Evolutionary conservation across 176 grass and related monocot species (phyloP).

Genomic region (Raddia distichophylla): DNA sequence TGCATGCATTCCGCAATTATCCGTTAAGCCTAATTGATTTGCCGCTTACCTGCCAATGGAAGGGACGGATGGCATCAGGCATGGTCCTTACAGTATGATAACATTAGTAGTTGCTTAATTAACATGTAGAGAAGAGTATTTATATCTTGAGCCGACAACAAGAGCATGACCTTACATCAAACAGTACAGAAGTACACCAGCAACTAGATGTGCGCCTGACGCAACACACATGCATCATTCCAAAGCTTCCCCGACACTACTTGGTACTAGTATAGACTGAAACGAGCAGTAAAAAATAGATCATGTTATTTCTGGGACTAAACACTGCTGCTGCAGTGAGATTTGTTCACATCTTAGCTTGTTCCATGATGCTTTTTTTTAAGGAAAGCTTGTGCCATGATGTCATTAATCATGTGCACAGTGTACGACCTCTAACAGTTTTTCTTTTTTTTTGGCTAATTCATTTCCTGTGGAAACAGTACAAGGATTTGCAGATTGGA

Average conservation of each 20-base stretch:
- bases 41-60: constrained; percentile 39
- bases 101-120: constrained; percentile 36
- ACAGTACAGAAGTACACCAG: constrained; percentile 49
- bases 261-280: constrained; percentile 5
- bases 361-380: background rate
- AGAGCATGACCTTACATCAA: constrained; percentile 50
- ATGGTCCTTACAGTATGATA: constrained; percentile 36
- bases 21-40: background rate
- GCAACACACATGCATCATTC: constrained; percentile 42
- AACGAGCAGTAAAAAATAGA: constrained; percentile 17
- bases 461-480: constrained; percentile 23
- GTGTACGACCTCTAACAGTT: background rate
- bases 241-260: constrained; percentile 42
- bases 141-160: constrained; percentile 33
- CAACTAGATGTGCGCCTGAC: constrained; percentile 41
- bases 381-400: background rate
- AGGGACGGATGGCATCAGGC: constrained; percentile 38
- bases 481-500: constrained; percentile 39
- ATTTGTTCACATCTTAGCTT: constrained; percentile 9
- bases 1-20: constrained; percentile 10
- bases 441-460: background rate
- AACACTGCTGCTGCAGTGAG: background rate
- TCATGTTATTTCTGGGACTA: constrained; percentile 30
- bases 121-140: constrained; percentile 24
- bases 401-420: constrained; percentile 16